phyloP scores from a whole-genome alignment of 1,284 basidiomycete genomes.

The Uromyces viciae-fabae region DNA sequence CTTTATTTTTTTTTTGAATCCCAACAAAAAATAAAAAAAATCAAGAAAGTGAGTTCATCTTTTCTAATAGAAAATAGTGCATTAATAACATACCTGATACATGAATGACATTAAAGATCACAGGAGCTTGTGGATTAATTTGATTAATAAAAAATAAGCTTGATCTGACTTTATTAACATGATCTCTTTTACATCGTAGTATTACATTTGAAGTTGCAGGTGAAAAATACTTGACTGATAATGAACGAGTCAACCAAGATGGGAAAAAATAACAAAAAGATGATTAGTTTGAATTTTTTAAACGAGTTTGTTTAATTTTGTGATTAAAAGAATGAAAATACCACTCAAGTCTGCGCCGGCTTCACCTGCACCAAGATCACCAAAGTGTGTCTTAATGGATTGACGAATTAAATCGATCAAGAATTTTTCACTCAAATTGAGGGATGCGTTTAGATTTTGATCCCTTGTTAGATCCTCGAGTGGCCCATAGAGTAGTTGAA shows the following conservation, averaged over 20 bases:
- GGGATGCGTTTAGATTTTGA: neutral
- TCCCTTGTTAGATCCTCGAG: neutral
- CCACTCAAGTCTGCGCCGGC: neutral
- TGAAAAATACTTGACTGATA: constrained; percentile 28
- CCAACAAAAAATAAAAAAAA: neutral
- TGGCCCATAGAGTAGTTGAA: constrained; percentile 6
- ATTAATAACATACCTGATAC: neutral
- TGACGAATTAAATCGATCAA: constrained; percentile 9
- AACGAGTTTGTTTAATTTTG: neutral
- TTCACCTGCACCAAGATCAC: constrained; percentile 1
- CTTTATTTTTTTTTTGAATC: too few relatives aligned
- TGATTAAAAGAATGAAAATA: neutral
- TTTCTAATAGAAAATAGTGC: neutral
- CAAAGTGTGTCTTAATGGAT: constrained; percentile 21
- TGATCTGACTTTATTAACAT: neutral
- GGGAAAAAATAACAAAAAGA: too few relatives aligned
- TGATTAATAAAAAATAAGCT: constrained; percentile 10
- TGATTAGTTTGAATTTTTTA: neutral
- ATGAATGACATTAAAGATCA: constrained; percentile 27
- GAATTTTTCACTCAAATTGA: neutral
- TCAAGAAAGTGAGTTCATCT: neutral
- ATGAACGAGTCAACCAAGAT: neutral
- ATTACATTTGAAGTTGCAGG: neutral
- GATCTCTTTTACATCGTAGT: constrained; percentile 11
- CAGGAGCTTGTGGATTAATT: neutral